phyloP scores from a whole-genome alignment of 441 rosid species.

The Populus tomentosa region DNA sequence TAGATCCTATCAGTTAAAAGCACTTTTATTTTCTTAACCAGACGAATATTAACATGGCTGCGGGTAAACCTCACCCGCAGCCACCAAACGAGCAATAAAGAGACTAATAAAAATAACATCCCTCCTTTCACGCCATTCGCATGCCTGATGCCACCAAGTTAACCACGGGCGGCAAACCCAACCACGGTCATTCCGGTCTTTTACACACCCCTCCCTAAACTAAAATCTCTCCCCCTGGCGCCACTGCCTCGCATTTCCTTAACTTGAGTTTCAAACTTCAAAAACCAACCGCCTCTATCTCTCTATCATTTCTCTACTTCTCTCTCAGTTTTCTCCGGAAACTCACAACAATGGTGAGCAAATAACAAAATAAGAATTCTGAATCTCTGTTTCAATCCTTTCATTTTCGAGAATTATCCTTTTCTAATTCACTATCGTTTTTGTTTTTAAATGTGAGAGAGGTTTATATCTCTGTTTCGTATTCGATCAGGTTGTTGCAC shows the following conservation, averaged over 20 bases:
- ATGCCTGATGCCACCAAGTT: background rate
- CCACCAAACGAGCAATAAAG: too few relatives aligned
- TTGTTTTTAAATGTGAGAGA: background rate
- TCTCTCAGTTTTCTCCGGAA: slow-evolving; percentile 12
- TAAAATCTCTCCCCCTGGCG: slow-evolving; percentile 16
- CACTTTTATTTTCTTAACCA: too few relatives aligned
- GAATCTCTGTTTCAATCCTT: slow-evolving; percentile 6
- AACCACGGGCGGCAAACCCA: slow-evolving; percentile 11
- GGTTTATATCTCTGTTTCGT: background rate
- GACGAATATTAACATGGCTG: too few relatives aligned
- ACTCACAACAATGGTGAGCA: slow-evolving; percentile 49
- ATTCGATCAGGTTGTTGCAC: slow-evolving; percentile 64
- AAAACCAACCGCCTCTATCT: slow-evolving; percentile 11
- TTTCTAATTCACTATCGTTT: background rate
- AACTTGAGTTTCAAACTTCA: slow-evolving; percentile 29
- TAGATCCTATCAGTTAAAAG: too few relatives aligned
- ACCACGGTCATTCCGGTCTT: slow-evolving; percentile 26
- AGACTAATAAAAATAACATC: background rate
- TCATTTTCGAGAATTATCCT: slow-evolving; percentile 4
- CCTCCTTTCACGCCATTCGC: background rate
- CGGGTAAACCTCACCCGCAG: too few relatives aligned
- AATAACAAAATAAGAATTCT: slow-evolving; percentile 2
- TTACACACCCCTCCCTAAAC: slow-evolving; percentile 1
- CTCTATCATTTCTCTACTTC: background rate
- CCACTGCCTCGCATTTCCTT: slow-evolving; percentile 10